Base-by-base conservation (phyloP, 179 eudicot genomes). In the Beta macrorhiza region DNA sequence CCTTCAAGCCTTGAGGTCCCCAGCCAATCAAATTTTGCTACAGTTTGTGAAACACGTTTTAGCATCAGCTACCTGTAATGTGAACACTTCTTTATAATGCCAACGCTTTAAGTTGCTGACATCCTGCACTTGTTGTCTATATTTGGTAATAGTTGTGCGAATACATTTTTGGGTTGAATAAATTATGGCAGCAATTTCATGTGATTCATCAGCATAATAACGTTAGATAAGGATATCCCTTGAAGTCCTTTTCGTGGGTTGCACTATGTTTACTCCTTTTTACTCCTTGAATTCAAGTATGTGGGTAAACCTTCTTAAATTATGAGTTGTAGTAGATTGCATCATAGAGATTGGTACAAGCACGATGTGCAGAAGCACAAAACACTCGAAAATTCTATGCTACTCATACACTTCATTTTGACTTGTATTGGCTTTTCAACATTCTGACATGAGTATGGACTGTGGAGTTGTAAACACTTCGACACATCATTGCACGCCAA, bases 211-310 rank as follows among this genome's bases (percentile, higher is more conserved):
- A 32, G 64, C 67, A 44, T 42, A 32, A 37, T 53, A 37, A 61
- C 4, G 19, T 12, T 8, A 62, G 67, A 72, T 37, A 61, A 72
- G 55, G 71, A 78, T 82, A 78, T 74, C 49, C 81, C 70, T 45
- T 52, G 7, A 53, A 42, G 67, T 72, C 47, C 25, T 78, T 77
- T 32, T 32, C n/a, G 49, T 67, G 64, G 63, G 16, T 47, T 22
- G 51, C 65, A 72, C 15, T 42, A 25, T 71, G 1, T 15, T 72
- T 49, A 72, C 55, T 55, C 37, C 4, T 42, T 72, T 15, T 72
- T 49, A 72, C 55, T 55, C 37, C 4, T 42, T 72, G 49, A 53
- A 51, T 49, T 49, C 0, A 49, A 49, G 7, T 49, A 9, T 49
- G 53, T 49, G 53, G 9, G 9, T 49, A 25, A 5, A 25, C 13